Base-by-base conservation (phyloP, 2,329 filamentous ascomycete species). In the Purpureocillium lavendulum region DNA sequence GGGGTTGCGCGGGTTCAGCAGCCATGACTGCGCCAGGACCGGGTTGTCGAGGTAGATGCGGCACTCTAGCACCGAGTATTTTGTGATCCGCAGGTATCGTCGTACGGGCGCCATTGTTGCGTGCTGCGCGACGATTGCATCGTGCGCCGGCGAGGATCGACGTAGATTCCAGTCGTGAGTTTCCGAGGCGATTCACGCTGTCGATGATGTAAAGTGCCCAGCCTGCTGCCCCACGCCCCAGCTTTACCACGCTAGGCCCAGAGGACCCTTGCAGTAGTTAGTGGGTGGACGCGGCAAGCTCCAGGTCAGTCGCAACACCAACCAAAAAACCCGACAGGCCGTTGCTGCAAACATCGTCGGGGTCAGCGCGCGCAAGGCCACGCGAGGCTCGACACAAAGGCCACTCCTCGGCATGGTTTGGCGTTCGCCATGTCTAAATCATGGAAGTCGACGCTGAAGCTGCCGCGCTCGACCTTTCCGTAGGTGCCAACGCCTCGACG, bases 41-140 rank as follows among this genome's bases (percentile, higher is more conserved):
- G 92, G 92, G 52, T 90, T 89, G 48, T 97, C 90, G 35, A 96
- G 79, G 62, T 97, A 97, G 50, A 98, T 92, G 48, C 89, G 88
- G 48, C 87, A 88, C 71, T 98, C 92, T n/a, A 98, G 75, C 26
- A 96, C 88, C 4, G 90, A 95, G 61, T 87, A 86, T 57, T 90
- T 89, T 40, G 85, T 90, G 51, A 97, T 94, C 38, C 90, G 80
- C 40, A 97, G 73, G 59, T 97, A 96, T 52, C 89, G 79, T 43
- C 89, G 80, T 35, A 95, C 78, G 10, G 89, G 89, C 11, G 88
- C 84, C 89, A 96, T 96, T 33, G 17, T 48, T 24, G 28, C 12
- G 4, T 7, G 14, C 29, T 30, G 31, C n/a, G 30, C 26, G 17
- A 16, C 12, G 30, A 32, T 18, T 4, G 40, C 36, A 39, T 39